These are phyloP conservation scores for Solidago caesia DNA, from an alignment of 129 eudicot species.

Conservation along the genomic window DNA sequence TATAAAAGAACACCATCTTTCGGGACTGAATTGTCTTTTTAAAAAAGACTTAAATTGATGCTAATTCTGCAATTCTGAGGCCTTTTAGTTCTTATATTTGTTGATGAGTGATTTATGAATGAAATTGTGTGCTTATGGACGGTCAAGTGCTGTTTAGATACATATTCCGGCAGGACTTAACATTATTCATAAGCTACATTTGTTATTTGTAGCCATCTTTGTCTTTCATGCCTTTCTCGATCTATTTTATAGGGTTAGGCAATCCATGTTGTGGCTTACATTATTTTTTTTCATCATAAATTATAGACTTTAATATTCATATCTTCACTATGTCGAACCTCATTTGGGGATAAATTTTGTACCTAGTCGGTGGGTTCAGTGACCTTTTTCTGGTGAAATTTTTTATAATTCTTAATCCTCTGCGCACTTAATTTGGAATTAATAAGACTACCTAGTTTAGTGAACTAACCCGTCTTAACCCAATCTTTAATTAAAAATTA, in stretches of 20 bases:
- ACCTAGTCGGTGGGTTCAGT: no score
- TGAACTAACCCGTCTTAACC: no score
- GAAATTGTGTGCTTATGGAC: constrained; percentile 19
- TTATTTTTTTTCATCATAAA: neutral
- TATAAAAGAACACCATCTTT: constrained; percentile 40
- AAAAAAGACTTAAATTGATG: constrained; percentile 18
- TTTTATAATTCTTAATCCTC: no score
- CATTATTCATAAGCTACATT: constrained; percentile 23
- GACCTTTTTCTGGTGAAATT: no score
- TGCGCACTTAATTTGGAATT: no score
- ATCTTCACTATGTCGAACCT: no score
- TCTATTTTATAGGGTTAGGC: neutral
- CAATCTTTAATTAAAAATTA: no score
- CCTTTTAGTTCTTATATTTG: neutral
- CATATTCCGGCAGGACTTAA: constrained; percentile 10
- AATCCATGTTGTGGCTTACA: constrained; percentile 13
- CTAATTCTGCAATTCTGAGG: constrained; percentile 37
- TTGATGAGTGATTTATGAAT: no score
- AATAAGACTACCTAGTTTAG: no score
- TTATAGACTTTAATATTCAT: no score
- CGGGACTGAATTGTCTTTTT: constrained; percentile 31
- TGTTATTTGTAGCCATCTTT: neutral
- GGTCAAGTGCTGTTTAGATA: constrained; percentile 26
- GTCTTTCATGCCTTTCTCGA: constrained; percentile 5
- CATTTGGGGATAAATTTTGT: no score